These are phyloP conservation scores for Debaryomyces sp. DNA, from an alignment of 1,139 yeast genomes.

Conservation along the genomic window DNA sequence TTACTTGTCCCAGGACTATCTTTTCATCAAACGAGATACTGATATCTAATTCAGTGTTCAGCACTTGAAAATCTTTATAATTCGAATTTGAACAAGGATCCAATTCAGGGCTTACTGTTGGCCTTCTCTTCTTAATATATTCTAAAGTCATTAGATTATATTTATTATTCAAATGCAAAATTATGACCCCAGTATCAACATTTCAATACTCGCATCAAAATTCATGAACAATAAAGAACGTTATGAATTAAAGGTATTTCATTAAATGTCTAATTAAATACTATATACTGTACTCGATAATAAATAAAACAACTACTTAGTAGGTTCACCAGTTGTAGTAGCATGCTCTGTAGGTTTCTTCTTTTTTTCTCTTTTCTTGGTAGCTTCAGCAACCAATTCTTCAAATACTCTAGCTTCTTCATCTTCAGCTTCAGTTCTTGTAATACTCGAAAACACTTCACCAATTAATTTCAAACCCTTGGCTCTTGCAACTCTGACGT, in stretches of 20 bases:
- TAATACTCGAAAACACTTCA: conserved; percentile 62
- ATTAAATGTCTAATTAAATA: conserved; percentile 1
- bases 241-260: not conserved
- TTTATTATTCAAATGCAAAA: not conserved
- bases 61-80: conserved; percentile 56
- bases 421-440: conserved; percentile 81
- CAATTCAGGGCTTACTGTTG: not conserved
- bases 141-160: not conserved
- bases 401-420: conserved; percentile 93
- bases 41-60: conserved; percentile 29
- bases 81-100: conserved; percentile 83
- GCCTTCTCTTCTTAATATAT: not conserved
- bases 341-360: conserved; percentile 14
- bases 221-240: not conserved
- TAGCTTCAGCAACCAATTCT: conserved; percentile 89
- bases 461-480: conserved; percentile 77
- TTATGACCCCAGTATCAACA: not conserved
- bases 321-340: not conserved
- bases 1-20: conserved; percentile 31
- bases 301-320: not conserved
- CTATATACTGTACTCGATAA: conserved; percentile 1
- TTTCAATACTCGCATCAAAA: not conserved
- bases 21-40: conserved; percentile 33
- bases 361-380: conserved; percentile 71
- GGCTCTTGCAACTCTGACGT: conserved; percentile 73